Evolutionary conservation across 305 asterid genomes (phyloP), one percentile per base, ranked within the genome.

Genomic region (Fraxinus angustifolia): DNA sequence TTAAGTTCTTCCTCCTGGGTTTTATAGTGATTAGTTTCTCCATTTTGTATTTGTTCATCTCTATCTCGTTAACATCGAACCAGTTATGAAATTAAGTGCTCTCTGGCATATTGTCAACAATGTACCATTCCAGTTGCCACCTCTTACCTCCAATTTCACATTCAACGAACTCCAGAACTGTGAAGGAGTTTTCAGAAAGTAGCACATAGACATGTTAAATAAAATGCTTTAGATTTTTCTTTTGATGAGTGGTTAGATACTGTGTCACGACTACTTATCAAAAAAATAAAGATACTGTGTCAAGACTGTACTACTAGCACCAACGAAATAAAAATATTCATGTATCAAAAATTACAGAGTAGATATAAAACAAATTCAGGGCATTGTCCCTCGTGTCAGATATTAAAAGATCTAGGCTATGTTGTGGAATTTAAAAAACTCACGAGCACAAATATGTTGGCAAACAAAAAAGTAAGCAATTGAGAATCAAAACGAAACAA

Each of bases 1-100:
- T 58, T 58, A 19, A 58, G 68, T 58, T 58, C 68, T 19, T 83
- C 26, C 56, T 56, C 56, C 17, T 68, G n/a, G 6, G 8, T 48
- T 77, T 75, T 72, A 45, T 33, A 58, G 30, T 40, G 40, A 76
- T n/a, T 75, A 73, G 72, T 72, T 82, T 31, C 65, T 72, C 53
- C 83, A 31, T 42, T 35, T 35, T 78, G 35, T 77, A 19, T 10
- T 82, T 83, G 71, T 35, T 73, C 36, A 19, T 58, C 28, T 75
- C 75, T 78, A 42, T 28, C 71, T 73, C 38, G 19, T 60, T 58
- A 19, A 58, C 31, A 19, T 58, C 12, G 14, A 58, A 19, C 68
- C 21, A 58, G 30, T 58, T 58, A 19, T 19, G 68, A 21, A 58
- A 19, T 19, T 19, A 7, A 58, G 68, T 58, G 26, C 68, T 58